Evolutionary conservation across 495 filamentous ascomycete genomes (phyloP).

Genomic region (Letharia lupina): DNA sequence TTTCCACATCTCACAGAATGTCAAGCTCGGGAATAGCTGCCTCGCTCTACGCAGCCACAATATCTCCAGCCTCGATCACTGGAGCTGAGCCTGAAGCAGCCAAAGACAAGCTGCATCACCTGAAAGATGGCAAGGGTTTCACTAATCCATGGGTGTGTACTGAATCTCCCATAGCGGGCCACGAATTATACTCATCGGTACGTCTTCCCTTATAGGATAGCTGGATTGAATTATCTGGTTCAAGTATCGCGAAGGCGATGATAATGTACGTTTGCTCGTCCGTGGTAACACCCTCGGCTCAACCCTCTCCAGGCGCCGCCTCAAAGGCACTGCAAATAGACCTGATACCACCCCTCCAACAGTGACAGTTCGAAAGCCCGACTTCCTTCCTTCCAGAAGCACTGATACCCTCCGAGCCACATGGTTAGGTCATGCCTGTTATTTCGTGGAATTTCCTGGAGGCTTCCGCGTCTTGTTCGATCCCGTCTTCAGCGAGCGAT

Average conservation of each 20-base stretch:
- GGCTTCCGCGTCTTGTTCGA: constrained; percentile 90
- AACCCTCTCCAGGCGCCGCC: constrained; percentile 38
- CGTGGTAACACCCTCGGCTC: neutral
- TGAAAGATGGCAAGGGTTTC: constrained; percentile 49
- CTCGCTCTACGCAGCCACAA: constrained; percentile 46
- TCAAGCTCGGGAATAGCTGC: constrained; percentile 38
- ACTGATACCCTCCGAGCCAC: constrained; percentile 69
- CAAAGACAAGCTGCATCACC: constrained; percentile 48
- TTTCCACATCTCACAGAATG: constrained; percentile 25
- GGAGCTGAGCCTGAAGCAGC: constrained; percentile 48
- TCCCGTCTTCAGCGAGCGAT: constrained; percentile 86
- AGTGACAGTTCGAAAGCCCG: constrained; percentile 58
- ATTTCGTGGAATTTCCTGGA: constrained; percentile 82
- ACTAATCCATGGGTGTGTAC: constrained; percentile 45
- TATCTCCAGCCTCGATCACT: constrained; percentile 37
- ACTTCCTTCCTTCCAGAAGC: constrained; percentile 55
- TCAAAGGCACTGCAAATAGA: constrained; percentile 49
- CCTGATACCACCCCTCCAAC: constrained; percentile 59
- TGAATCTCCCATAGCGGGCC: neutral
- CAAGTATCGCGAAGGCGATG: constrained; percentile 18
- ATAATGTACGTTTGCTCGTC: constrained; percentile 13
- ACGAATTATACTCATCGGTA: neutral
- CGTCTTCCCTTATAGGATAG: constrained; percentile 18
- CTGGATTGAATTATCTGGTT: constrained; percentile 20
- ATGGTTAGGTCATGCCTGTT: constrained; percentile 95